Evolutionary conservation across 2,329 filamentous ascomycete species (phyloP).

Genomic region (Aspergillus sp.): DNA sequence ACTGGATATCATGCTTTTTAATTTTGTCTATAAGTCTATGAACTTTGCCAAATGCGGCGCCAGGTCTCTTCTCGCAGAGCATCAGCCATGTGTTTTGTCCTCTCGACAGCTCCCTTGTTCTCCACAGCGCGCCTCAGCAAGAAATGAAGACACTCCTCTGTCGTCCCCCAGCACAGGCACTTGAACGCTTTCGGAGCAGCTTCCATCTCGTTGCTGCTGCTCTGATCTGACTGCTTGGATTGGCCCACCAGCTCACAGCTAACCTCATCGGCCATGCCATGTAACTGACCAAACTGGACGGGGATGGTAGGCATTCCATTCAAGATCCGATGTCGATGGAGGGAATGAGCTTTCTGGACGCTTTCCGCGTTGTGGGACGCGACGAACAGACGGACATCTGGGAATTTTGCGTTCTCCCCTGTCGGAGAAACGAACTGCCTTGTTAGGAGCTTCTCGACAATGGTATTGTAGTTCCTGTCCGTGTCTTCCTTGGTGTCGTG

Average conservation of each 20-base stretch:
- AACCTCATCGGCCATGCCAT: constrained; percentile 92
- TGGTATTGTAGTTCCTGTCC: constrained; percentile 40
- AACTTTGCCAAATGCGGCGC: constrained; percentile 33
- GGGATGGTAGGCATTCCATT: constrained; percentile 29
- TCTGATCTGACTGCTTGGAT: constrained; percentile 3
- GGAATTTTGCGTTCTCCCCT: constrained; percentile 11
- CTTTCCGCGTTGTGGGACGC: constrained; percentile 46
- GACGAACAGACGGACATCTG: constrained; percentile 38
- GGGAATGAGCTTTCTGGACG: constrained; percentile 36
- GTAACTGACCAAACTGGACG: constrained; percentile 60
- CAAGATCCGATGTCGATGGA: constrained; percentile 28
- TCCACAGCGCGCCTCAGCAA: constrained; percentile 55
- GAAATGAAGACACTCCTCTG: constrained; percentile 46
- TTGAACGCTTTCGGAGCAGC: constrained; percentile 40
- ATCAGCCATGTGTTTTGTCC: constrained; percentile 53
- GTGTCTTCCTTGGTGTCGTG: constrained; percentile 32
- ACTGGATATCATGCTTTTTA: too few species aligned
- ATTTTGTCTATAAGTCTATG: not conserved
- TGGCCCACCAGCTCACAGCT: constrained; percentile 43
- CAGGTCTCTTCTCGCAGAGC: constrained; percentile 55
- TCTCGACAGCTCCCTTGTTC: constrained; percentile 59
- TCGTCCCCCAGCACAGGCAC: constrained; percentile 45
- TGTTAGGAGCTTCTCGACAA: constrained; percentile 40
- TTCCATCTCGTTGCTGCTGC: constrained; percentile 9
- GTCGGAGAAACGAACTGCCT: constrained; percentile 26